These are phyloP conservation scores for Hypholoma fasciculare DNA, from an alignment of 768 basidiomycete genomes.

Conservation along the genomic window DNA sequence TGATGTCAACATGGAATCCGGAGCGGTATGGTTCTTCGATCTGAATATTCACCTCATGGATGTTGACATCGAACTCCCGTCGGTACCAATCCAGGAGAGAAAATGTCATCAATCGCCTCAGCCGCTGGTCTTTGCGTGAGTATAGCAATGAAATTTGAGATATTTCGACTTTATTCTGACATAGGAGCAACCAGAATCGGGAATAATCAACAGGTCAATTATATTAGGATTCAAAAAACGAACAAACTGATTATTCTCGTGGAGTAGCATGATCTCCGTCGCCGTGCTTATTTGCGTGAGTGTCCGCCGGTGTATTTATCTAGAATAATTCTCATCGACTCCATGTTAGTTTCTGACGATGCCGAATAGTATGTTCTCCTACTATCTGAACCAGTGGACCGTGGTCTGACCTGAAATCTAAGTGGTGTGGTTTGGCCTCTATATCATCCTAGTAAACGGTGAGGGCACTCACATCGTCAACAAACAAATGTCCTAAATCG, in stretches of 20 bases:
- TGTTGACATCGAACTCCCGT: not conserved
- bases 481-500: not conserved
- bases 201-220: conserved; percentile 11
- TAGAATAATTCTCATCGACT: not conserved
- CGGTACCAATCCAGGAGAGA: conserved; percentile 4
- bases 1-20: conserved; percentile 8
- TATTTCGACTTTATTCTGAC: not conserved
- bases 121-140: conserved; percentile 17
- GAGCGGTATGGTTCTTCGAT: conserved; percentile 3
- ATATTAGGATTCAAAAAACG: not conserved
- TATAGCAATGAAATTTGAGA: not conserved
- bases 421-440: conserved; percentile 18
- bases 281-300: conserved; percentile 12
- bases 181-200: conserved; percentile 9
- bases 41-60: not conserved
- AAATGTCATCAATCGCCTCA: conserved; percentile 13
- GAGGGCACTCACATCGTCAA: not conserved
- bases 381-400: not conserved
- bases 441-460: conserved; percentile 19
- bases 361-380: conserved; percentile 5
- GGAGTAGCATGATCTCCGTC: conserved; percentile 10
- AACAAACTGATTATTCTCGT: not conserved
- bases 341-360: conserved; percentile 7
- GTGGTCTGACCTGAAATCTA: not conserved
- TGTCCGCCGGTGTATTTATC: not conserved